Evolutionary conservation across 1,284 basidiomycete species (phyloP).

Genomic region (Naganishia sp.): DNA sequence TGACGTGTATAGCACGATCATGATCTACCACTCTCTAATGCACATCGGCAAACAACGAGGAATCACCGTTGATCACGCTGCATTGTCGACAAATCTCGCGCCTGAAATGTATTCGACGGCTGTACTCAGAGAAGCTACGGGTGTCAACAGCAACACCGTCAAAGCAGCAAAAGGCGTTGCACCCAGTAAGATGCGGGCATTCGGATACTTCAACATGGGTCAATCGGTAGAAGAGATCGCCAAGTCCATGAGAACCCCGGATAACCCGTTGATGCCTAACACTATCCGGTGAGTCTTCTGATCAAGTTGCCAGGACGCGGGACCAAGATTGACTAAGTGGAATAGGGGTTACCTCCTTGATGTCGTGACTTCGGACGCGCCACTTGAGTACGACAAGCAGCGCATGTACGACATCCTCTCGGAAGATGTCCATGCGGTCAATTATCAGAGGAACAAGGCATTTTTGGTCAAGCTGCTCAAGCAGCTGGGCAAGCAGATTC

Average conservation of each 20-base stretch:
- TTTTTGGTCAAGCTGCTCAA: constrained; percentile 16
- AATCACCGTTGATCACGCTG: constrained; percentile 34
- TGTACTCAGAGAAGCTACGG: constrained; percentile 24
- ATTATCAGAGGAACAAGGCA: constrained; percentile 22
- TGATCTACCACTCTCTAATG: constrained; percentile 41
- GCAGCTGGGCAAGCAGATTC: constrained; percentile 25
- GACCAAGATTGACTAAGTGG: not conserved
- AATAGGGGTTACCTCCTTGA: constrained; percentile 26
- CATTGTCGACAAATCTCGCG: constrained; percentile 9
- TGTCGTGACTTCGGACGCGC: not conserved
- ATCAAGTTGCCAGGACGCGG: too few species aligned
- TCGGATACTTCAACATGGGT: constrained; percentile 37
- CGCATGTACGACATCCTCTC: constrained; percentile 26
- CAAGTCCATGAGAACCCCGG: constrained; percentile 33
- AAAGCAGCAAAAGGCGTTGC: not conserved
- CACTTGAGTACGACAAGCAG: constrained; percentile 29
- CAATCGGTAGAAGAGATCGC: constrained; percentile 35
- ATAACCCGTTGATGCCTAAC: constrained; percentile 24
- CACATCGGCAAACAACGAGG: constrained; percentile 33
- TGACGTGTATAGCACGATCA: constrained; percentile 51
- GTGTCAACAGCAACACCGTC: constrained; percentile 2
- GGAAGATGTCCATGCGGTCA: constrained; percentile 15
- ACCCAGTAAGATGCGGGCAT: constrained; percentile 36
- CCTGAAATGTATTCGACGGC: constrained; percentile 16
- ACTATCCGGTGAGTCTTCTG: constrained; percentile 38